These are phyloP conservation scores for Dillenia suffruticosa DNA, from an alignment of 164 flowering plant species.

Conservation along the genomic window DNA sequence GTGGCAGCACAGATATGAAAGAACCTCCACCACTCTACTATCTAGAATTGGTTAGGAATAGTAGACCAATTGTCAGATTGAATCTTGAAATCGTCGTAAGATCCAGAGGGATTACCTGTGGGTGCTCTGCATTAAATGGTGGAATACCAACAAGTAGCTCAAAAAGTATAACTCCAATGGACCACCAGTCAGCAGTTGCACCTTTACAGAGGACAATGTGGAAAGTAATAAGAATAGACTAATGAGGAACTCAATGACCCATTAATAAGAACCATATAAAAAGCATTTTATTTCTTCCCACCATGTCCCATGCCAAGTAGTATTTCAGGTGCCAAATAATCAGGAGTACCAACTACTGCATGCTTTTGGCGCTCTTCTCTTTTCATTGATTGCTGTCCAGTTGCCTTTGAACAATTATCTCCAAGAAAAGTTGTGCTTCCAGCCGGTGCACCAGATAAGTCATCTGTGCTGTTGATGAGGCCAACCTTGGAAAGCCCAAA, in stretches of 20 bases:
- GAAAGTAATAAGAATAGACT: neutral
- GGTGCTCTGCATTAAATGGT: conserved; percentile 92
- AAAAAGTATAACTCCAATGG: conserved; percentile 94
- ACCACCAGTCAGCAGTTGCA: conserved; percentile 99
- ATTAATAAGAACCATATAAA: neutral
- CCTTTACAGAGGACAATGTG: conserved; percentile 39
- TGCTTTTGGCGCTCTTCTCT: conserved; percentile 75
- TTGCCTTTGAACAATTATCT: conserved; percentile 43
- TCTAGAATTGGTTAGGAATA: too few relatives aligned
- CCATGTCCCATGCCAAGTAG: conserved; percentile 99
- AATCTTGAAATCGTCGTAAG: neutral
- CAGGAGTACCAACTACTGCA: conserved; percentile 96
- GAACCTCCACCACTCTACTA: too few relatives aligned
- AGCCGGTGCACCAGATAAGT: conserved; percentile 70
- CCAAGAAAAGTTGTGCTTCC: conserved; percentile 37
- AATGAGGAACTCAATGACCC: neutral
- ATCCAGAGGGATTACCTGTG: conserved; percentile 55
- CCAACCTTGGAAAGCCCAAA: conserved; percentile 99
- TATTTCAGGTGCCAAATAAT: conserved; percentile 99
- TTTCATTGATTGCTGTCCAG: conserved; percentile 28
- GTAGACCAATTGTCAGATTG: too few relatives aligned
- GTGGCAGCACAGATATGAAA: too few relatives aligned
- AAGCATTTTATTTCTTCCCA: conserved; percentile 20
- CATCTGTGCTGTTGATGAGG: conserved; percentile 93
- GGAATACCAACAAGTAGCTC: conserved; percentile 97